Evolutionary conservation across 495 filamentous ascomycete genomes (phyloP), one percentile per base, ranked within the genome.

Genomic region (Chaetomium cochliodes): DNA sequence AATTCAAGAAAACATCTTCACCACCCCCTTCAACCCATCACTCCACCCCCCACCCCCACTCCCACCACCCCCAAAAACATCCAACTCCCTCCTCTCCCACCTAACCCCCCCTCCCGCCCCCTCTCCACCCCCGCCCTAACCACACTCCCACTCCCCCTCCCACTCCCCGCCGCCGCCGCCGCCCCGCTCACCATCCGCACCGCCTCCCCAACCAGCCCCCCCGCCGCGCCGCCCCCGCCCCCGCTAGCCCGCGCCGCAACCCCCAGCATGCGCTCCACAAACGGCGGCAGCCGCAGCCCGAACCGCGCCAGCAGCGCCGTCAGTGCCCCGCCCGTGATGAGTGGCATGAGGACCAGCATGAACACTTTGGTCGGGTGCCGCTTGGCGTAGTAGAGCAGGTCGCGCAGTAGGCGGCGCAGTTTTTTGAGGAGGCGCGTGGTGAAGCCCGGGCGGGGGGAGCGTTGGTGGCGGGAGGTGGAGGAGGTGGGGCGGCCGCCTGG

Each of bases 301-400:
- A 97, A 86, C 75, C 87, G 85, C 25, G 82, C 82, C 15, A 94
- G 79, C 25, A 96, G 74, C 30, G 86, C 87, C 4, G 85, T 83
- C 69, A 97, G 75, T 28, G 90, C 87, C 7, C 92, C 92, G 56
- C 90, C 90, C 0, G 88, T 91, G 62, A 96, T 78, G 53, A 97
- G 80, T 22, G 92, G 92, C 81, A 96, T 83, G 59, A 96, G 85
- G 37, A 96, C 88, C 20, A 94, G 81, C 80, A 93, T 85, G 76
- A 96, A 87, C 3, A 93, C 88, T 76, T 93, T 94, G 67, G 91
- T 69, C 0, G 92, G 92, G 72, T 96, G 86, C 9, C 84, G 80
- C 70, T 90, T 86, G 61, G 89, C 88, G 74, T 92, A 96, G 73
- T 85, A 82, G 67, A 84, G 82, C 15, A 96, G 84, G 67, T 92